Evolutionary conservation across 148 eudicot species (phyloP).

Genomic region (Gaultheria prostrata): DNA sequence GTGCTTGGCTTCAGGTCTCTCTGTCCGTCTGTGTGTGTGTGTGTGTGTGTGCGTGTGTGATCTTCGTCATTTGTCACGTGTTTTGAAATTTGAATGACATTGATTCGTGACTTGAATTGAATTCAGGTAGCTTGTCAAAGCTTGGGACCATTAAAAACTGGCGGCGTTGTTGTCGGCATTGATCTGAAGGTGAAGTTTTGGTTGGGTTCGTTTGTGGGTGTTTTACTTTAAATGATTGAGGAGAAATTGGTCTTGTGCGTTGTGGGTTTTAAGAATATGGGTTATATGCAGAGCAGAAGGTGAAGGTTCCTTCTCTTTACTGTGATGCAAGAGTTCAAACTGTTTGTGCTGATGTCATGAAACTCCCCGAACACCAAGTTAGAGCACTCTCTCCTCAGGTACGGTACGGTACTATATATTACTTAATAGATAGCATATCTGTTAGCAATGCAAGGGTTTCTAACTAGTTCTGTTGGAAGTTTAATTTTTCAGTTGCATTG

Average conservation of each 20-base stretch:
- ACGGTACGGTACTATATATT: constrained; percentile 34
- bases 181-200: constrained; percentile 59
- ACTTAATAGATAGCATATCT: not conserved
- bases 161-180: constrained; percentile 73
- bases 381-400: constrained; percentile 81
- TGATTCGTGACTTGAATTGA: constrained; percentile 17
- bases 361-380: constrained; percentile 54
- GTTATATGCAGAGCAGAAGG: constrained; percentile 72
- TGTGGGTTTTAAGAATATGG: constrained; percentile 13
- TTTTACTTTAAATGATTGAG: not conserved
- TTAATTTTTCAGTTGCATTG: not conserved
- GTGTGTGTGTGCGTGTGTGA: not conserved
- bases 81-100: not conserved
- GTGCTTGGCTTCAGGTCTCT: constrained; percentile 97
- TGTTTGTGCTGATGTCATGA: constrained; percentile 76
- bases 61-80: not conserved
- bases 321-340: constrained; percentile 89
- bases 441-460: not conserved
- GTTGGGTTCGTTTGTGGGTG: not conserved
- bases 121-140: constrained; percentile 76
- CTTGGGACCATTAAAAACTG: constrained; percentile 68
- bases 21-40: not conserved
- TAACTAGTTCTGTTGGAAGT: not conserved
- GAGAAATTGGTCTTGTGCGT: constrained; percentile 2
- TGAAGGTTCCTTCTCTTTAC: constrained; percentile 70